These are phyloP conservation scores for Rhizopus microsporus DNA, from an alignment of 371 early-diverging fungal genomes.

Conservation along the genomic window DNA sequence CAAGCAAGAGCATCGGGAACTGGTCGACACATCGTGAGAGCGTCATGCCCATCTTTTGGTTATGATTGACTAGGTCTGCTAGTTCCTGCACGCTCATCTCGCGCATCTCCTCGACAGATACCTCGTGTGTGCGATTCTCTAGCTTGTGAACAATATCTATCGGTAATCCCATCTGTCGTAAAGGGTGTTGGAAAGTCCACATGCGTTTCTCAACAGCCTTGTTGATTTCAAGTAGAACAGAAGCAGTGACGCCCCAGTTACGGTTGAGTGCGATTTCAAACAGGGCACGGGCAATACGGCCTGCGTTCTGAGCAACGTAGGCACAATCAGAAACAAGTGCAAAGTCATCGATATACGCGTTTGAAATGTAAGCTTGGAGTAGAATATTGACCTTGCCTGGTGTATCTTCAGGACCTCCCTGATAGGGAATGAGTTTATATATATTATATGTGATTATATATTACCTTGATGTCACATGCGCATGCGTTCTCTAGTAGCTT, in stretches of 20 bases:
- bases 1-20: constrained; percentile 82
- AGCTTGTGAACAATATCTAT: constrained; percentile 76
- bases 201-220: constrained; percentile 88
- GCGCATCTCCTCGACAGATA: constrained; percentile 75
- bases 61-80: constrained; percentile 83
- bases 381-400: constrained; percentile 93
- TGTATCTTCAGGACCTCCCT: constrained; percentile 67
- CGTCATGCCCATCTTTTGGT: constrained; percentile 70
- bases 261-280: constrained; percentile 93
- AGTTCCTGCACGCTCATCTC: constrained; percentile 85
- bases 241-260: constrained; percentile 86
- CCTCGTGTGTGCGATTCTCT: constrained; percentile 59
- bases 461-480: constrained; percentile 83
- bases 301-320: constrained; percentile 92
- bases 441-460: not conserved
- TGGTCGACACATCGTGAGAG: constrained; percentile 76
- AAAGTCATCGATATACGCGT: constrained; percentile 83
- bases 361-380: constrained; percentile 85
- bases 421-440: not conserved
- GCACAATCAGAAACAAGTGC: constrained; percentile 90
- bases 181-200: constrained; percentile 96
- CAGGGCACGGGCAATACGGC: constrained; percentile 91
- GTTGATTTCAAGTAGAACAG: constrained; percentile 80
- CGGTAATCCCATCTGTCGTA: constrained; percentile 84
- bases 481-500: constrained; percentile 67